Base-by-base conservation (phyloP, 306 rosid species). In the Rubus idaeus region DNA sequence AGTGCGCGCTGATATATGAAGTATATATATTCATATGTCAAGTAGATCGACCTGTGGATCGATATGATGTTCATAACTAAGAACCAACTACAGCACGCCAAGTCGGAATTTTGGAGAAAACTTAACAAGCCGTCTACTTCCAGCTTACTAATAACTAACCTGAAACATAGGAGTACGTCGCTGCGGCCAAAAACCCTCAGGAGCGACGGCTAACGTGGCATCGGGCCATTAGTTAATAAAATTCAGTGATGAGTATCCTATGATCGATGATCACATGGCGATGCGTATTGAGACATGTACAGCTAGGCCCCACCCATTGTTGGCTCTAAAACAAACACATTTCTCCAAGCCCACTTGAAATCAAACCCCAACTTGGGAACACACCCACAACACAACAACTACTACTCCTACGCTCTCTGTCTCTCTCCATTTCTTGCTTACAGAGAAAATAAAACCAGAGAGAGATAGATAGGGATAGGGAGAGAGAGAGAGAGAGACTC, bases 231-330 rank as follows among this genome's bases (percentile, higher is more conserved):
- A 86, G 68, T 60, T 57, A 50, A 26, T 71, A 21, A 21, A 72
- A 66, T 21, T 67, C 35, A 73, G 49, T 21, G 67, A 16, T 78
- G 58, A 74, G 77, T 83, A 77, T 87, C 84, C 86, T 75, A 71
- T 60, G 80, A 79, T 55, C 20, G 80, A 77, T 85, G 70, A 78
- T 91, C 99, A 92, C 98, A 89, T 92, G 99, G 89, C 35, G 68
- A 52, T 89, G 92, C 83, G 87, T 75, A 86, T 78, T 55, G 89
- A 77, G 94, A 86, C 85, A 86, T 83, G 77, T 86, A 91, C 99
- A 92, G 40, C 81, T 23, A 83, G 96, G 91, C 84, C 98, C 97
- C 99, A 90, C 98, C 70, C 23, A 79, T 82, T 90, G 97, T 84
- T 89, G 61, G 83, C 88, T 82, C 81, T 76, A 91, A 87, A 75